A percentile compares a stretch with the other conserved stretches of the same genome.
phyloP scores from a whole-genome alignment of 2,329 filamentous ascomycete genomes.

The Aspergillus sp. region DNA sequence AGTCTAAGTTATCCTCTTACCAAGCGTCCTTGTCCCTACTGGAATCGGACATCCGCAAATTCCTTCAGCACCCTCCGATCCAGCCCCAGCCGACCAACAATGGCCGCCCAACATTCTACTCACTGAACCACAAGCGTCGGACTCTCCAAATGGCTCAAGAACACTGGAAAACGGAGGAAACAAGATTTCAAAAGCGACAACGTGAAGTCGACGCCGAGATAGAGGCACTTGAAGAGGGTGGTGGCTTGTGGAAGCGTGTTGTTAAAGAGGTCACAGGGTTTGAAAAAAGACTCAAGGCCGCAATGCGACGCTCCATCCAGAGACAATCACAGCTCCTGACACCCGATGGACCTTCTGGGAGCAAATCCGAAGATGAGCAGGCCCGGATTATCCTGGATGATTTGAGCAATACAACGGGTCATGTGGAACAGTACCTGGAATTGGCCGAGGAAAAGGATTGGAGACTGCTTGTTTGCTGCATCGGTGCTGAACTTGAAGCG shows the following conservation, averaged over 20 bases:
- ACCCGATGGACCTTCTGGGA: constrained; percentile 10
- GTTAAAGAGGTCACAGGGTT: constrained; percentile 53
- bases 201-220: constrained; percentile 53
- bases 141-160: constrained; percentile 62
- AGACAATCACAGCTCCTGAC: constrained; percentile 19
- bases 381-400: constrained; percentile 40
- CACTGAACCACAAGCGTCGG: constrained; percentile 55
- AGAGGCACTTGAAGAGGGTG: constrained; percentile 59
- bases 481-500: constrained; percentile 63
- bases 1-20: constrained; percentile 60
- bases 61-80: constrained; percentile 50
- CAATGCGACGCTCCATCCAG: constrained; percentile 34
- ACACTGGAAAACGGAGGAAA: constrained; percentile 54
- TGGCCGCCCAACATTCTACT: constrained; percentile 45
- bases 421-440: constrained; percentile 51
- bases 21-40: constrained; percentile 55
- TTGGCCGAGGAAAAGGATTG: constrained; percentile 55
- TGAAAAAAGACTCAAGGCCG: constrained; percentile 38
- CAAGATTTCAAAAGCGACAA: constrained; percentile 44
- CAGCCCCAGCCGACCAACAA: constrained; percentile 34
- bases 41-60: constrained; percentile 54
- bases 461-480: constrained; percentile 62
- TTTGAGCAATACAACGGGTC: constrained; percentile 47
- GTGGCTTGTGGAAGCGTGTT: constrained; percentile 57
- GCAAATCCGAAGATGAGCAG: constrained; percentile 22